Percentiles rank a stretch among this genome's conserved stretches.
Conservation (phyloP, 2,329 filamentous ascomycete genomes). For the Cercospora brassicicola region DNA sequence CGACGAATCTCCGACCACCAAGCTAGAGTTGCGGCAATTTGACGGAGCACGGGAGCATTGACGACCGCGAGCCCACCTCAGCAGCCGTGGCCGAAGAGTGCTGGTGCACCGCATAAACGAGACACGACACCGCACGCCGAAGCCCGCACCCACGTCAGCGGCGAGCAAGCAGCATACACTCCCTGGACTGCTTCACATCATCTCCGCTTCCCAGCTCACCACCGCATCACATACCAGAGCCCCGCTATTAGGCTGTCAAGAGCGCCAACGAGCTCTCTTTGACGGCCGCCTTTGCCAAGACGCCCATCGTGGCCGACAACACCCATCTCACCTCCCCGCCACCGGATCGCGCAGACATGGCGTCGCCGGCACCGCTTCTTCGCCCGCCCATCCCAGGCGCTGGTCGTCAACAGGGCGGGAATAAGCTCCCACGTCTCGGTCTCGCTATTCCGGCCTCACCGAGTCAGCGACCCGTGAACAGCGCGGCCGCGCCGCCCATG, state of each 20-base stretch:
- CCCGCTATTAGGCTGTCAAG: conserved; percentile 4
- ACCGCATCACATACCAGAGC: background rate
- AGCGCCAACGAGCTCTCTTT: conserved; percentile 2
- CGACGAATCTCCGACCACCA: background rate
- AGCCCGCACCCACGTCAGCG: background rate
- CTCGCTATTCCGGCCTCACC: conserved; percentile 88
- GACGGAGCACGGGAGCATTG: conserved; percentile 2
- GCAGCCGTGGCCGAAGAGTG: background rate
- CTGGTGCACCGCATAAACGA: background rate
- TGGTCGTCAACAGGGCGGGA: conserved; percentile 46
- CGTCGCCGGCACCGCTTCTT: conserved; percentile 75
- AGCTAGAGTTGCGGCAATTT: background rate
- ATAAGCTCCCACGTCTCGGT: conserved; percentile 68
- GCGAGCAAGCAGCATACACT: background rate
- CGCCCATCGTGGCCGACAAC: conserved; percentile 38
- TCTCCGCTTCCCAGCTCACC: background rate
- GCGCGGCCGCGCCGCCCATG: conserved; percentile 40
- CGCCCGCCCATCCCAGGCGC: conserved; percentile 77
- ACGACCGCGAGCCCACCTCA: background rate
- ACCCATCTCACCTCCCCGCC: conserved; percentile 25
- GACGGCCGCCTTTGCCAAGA: conserved; percentile 15
- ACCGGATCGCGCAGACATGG: conserved; percentile 56
- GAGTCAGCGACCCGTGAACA: conserved; percentile 70
- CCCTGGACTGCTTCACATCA: background rate
- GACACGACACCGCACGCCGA: background rate